Percentiles rank a stretch among this genome's conserved stretches.
These are phyloP conservation scores for Gamarada debralockiae DNA, from an alignment of 495 filamentous ascomycete species.

Conservation along the genomic window DNA sequence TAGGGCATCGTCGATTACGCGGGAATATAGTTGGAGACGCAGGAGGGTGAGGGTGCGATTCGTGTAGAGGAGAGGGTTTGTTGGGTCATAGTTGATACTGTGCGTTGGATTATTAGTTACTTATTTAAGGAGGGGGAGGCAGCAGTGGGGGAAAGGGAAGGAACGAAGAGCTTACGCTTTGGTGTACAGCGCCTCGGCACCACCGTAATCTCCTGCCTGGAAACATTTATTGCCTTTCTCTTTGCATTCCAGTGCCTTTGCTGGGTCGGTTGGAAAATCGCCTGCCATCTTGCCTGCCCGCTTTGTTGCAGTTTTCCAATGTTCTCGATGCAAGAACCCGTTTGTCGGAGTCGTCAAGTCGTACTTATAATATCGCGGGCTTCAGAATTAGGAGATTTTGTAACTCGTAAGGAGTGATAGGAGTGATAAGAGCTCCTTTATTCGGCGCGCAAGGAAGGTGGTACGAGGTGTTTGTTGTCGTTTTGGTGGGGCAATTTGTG, in stretches of 20 bases:
- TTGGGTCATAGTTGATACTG: slow-evolving; percentile 54
- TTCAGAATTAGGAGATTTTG: too few species aligned
- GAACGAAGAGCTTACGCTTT: slow-evolving; percentile 61
- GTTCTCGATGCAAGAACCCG: too few species aligned
- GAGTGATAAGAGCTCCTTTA: too few species aligned
- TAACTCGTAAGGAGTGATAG: too few species aligned
- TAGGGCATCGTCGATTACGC: slow-evolving; percentile 75
- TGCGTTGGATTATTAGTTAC: background rate
- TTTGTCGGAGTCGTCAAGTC: too few species aligned
- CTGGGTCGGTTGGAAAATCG: slow-evolving; percentile 4
- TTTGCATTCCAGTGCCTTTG: slow-evolving; percentile 36
- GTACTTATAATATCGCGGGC: too few species aligned
- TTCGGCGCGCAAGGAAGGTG: background rate
- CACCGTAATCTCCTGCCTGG: slow-evolving; percentile 62
- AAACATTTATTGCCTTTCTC: slow-evolving; percentile 52
- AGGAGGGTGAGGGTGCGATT: slow-evolving; percentile 87
- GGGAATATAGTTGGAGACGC: slow-evolving; percentile 41
- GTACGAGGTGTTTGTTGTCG: background rate
- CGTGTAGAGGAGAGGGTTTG: slow-evolving; percentile 66
- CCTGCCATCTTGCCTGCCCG: slow-evolving; percentile 17
- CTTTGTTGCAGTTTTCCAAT: too few species aligned
- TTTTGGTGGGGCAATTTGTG: background rate
- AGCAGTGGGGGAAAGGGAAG: too few species aligned
- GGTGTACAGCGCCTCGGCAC: slow-evolving; percentile 76
- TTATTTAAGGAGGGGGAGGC: background rate